These are phyloP conservation scores for Ceratocystis eucalypticola DNA, from an alignment of 2,329 filamentous ascomycete genomes.

Conservation along the genomic window DNA sequence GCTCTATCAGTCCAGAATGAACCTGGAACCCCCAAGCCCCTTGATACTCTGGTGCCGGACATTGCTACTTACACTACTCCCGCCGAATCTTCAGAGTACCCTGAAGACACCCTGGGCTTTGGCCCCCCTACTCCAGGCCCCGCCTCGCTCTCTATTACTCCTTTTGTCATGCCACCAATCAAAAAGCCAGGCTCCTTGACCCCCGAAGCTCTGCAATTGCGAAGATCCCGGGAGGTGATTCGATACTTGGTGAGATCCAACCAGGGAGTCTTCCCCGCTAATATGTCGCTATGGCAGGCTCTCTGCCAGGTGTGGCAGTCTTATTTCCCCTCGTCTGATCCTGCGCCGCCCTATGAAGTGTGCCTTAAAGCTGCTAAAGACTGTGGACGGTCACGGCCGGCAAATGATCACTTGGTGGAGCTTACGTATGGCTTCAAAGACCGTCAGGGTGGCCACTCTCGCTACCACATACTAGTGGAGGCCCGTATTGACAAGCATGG, in stretches of 20 bases:
- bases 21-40: background rate
- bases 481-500: conserved; percentile 32
- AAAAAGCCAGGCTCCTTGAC: conserved; percentile 25
- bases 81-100: background rate
- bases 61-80: background rate
- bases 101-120: background rate
- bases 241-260: conserved; percentile 31
- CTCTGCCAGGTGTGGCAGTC: conserved; percentile 34
- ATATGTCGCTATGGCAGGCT: conserved; percentile 36
- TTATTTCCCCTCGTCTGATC: conserved; percentile 26
- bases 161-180: conserved; percentile 17
- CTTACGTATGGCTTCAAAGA: conserved; percentile 34
- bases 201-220: conserved; percentile 23
- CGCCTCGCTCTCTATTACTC: background rate
- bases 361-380: conserved; percentile 30
- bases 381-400: conserved; percentile 25
- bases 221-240: conserved; percentile 31
- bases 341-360: conserved; percentile 30
- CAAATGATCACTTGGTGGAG: conserved; percentile 26
- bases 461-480: conserved; percentile 34
- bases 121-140: background rate
- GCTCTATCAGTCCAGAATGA: background rate
- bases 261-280: conserved; percentile 38
- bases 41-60: background rate
- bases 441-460: conserved; percentile 31